These are phyloP conservation scores for Danielia oregonensis DNA, from an alignment of 805 yeast species.

Conservation along the genomic window DNA sequence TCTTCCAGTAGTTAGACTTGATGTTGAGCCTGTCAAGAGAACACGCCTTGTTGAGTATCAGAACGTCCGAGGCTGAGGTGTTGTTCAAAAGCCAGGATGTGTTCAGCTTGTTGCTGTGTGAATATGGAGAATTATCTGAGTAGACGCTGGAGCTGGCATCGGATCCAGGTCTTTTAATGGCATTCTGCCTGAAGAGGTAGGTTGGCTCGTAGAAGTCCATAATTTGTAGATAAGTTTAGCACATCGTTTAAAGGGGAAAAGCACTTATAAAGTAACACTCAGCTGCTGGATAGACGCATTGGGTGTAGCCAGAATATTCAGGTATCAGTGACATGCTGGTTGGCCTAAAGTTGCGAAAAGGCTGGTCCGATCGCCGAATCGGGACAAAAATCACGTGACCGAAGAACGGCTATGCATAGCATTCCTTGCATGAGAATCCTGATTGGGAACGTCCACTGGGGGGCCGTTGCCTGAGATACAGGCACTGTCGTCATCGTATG, in stretches of 20 bases:
- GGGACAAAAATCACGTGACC: too few relatives aligned
- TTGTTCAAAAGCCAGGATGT: constrained; percentile 30
- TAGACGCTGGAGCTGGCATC: neutral
- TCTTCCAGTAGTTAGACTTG: constrained; percentile 43
- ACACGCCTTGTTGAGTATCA: constrained; percentile 40
- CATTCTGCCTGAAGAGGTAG: constrained; percentile 39
- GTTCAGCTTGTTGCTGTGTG: constrained; percentile 6
- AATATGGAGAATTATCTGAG: neutral
- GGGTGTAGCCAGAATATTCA: constrained; percentile 1
- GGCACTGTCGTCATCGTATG: too few relatives aligned
- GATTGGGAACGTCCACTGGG: too few relatives aligned
- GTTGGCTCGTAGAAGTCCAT: constrained; percentile 38
- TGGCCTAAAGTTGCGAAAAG: too few relatives aligned
- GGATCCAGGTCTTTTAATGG: constrained; percentile 19
- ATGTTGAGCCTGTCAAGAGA: constrained; percentile 37
- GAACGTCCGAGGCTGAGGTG: constrained; percentile 24
- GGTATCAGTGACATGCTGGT: neutral
- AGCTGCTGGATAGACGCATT: constrained; percentile 8
- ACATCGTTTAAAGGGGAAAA: neutral
- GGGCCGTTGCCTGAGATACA: too few relatives aligned
- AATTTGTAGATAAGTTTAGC: too few relatives aligned
- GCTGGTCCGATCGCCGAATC: too few relatives aligned
- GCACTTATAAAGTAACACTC: too few relatives aligned
- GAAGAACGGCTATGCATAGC: too few relatives aligned
- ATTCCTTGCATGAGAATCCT: too few relatives aligned